Percentiles rank a stretch among this genome's conserved stretches.
These are phyloP conservation scores for Thalassiosira profunda DNA, from an alignment of 108 stramenopile genomes.

Conservation along the genomic window DNA sequence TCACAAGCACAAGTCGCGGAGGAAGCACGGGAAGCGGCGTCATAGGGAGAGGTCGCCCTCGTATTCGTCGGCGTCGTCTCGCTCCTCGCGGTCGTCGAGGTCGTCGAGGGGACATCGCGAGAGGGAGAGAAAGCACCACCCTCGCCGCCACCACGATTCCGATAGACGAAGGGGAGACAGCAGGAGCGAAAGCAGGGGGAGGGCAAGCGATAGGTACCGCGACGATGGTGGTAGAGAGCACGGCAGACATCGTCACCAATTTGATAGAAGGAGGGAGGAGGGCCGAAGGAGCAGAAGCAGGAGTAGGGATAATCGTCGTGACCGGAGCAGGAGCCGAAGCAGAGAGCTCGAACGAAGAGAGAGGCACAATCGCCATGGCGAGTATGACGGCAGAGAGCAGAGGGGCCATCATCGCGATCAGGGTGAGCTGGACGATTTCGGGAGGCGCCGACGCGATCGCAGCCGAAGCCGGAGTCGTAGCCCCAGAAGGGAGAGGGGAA, in stretches of 20 bases:
- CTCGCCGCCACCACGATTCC: slow-evolving; percentile 9
- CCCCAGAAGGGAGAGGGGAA: background rate
- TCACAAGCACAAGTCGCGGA: no score
- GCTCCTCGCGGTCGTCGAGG: slow-evolving; percentile 10
- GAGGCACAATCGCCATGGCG: background rate
- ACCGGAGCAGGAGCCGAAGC: slow-evolving; percentile 4
- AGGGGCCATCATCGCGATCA: background rate
- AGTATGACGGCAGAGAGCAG: slow-evolving; percentile 4
- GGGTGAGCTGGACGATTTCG: background rate
- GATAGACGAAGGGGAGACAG: no score
- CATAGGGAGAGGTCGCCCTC: slow-evolving; percentile 1
- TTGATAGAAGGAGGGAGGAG: slow-evolving; percentile 3
- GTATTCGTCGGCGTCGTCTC: slow-evolving; percentile 9
- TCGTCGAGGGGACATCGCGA: background rate
- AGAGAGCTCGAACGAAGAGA: background rate
- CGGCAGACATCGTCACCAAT: background rate
- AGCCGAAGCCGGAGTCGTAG: slow-evolving; percentile 13
- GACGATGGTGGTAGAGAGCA: background rate
- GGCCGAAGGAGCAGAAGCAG: slow-evolving; percentile 5
- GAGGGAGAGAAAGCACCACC: slow-evolving; percentile 11
- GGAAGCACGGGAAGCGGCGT: slow-evolving; percentile 1
- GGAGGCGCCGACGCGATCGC: background rate
- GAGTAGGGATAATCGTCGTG: slow-evolving; percentile 10
- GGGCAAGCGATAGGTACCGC: slow-evolving; percentile 5
- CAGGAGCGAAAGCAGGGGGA: slow-evolving; percentile 12